Conservation (phyloP, 2,329 filamentous ascomycete species). For the Graphilbum ipis-grandicollis region DNA sequence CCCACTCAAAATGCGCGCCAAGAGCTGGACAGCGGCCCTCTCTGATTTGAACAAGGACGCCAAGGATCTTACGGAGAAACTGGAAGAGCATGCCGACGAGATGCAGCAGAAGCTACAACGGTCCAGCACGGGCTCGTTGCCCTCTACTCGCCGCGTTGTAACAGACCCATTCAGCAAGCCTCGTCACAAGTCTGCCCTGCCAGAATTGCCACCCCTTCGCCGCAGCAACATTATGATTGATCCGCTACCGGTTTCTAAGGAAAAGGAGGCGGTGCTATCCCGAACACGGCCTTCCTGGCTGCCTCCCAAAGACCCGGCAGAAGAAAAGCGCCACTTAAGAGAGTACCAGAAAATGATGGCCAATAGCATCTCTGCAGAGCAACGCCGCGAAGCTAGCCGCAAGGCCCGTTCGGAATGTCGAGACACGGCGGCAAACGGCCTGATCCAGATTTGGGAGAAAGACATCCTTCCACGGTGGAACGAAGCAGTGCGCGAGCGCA, state of each 20-base stretch:
- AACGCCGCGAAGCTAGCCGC: constrained; percentile 36
- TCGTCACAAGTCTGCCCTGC: constrained; percentile 46
- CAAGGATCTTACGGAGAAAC: constrained; percentile 56
- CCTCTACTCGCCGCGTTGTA: constrained; percentile 15
- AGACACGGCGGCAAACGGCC: constrained; percentile 34
- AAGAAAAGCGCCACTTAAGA: constrained; percentile 76
- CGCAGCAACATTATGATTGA: constrained; percentile 71
- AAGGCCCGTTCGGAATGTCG: constrained; percentile 32
- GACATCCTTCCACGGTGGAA: constrained; percentile 64
- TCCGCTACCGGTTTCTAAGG: constrained; percentile 66
- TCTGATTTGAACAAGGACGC: constrained; percentile 55
- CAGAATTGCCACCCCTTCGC: constrained; percentile 52
- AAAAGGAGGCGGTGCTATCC: constrained; percentile 71
- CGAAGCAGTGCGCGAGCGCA: constrained; percentile 47
- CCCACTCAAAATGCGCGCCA: constrained; percentile 37
- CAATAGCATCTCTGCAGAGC: constrained; percentile 39
- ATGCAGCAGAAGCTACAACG: constrained; percentile 29
- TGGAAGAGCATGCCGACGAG: constrained; percentile 61
- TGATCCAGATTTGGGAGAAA: constrained; percentile 54
- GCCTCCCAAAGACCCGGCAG: constrained; percentile 72
- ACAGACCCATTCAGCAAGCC: constrained; percentile 24
- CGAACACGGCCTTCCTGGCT: constrained; percentile 71
- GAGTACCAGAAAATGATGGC: constrained; percentile 76
- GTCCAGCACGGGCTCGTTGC: constrained; percentile 19
- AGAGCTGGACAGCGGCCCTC: constrained; percentile 59